Percentiles rank a stretch among this genome's conserved stretches.
Conservation (phyloP, 2,329 filamentous ascomycete genomes). For the Teratosphaeria nubilosa region DNA sequence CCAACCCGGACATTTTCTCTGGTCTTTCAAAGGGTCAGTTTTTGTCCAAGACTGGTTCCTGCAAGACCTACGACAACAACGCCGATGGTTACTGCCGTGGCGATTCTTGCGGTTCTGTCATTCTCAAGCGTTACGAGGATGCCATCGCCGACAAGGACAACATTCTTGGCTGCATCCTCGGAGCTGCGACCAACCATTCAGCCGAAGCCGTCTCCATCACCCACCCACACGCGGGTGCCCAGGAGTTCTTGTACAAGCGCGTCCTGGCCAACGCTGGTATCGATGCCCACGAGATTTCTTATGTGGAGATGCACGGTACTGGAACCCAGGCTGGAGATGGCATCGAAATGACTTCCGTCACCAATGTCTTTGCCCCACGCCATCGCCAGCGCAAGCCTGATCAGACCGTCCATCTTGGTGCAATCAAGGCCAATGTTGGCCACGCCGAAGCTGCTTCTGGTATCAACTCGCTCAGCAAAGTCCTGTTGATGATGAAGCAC, state of each 20-base stretch:
- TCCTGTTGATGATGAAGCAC: constrained; percentile 45
- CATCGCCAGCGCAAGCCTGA: constrained; percentile 40
- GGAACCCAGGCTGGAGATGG: constrained; percentile 78
- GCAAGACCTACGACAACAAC: constrained; percentile 70
- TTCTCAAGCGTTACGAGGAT: constrained; percentile 72
- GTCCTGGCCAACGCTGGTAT: constrained; percentile 65
- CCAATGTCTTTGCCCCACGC: constrained; percentile 50
- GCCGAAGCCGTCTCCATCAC: constrained; percentile 75
- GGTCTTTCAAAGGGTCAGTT: constrained; percentile 69
- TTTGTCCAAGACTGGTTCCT: constrained; percentile 64
- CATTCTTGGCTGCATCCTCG: constrained; percentile 63
- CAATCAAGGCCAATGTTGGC: constrained; percentile 47
- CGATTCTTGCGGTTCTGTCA: constrained; percentile 62
- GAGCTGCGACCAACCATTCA: constrained; percentile 70
- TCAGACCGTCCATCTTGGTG: constrained; percentile 42
- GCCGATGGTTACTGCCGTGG: constrained; percentile 77
- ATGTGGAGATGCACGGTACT: constrained; percentile 84
- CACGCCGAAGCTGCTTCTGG: constrained; percentile 46
- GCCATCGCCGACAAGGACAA: constrained; percentile 65
- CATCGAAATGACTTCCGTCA: constrained; percentile 71
- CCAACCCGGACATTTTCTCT: constrained; percentile 70
- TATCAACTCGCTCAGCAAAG: constrained; percentile 45
- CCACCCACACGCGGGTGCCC: constrained; percentile 67
- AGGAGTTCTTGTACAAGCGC: constrained; percentile 59
- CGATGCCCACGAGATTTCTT: constrained; percentile 66